A percentile compares a stretch with the other conserved stretches of the same genome.
These are phyloP conservation scores for Pholiota adiposa DNA, from an alignment of 1,284 basidiomycete genomes.

Conservation along the genomic window DNA sequence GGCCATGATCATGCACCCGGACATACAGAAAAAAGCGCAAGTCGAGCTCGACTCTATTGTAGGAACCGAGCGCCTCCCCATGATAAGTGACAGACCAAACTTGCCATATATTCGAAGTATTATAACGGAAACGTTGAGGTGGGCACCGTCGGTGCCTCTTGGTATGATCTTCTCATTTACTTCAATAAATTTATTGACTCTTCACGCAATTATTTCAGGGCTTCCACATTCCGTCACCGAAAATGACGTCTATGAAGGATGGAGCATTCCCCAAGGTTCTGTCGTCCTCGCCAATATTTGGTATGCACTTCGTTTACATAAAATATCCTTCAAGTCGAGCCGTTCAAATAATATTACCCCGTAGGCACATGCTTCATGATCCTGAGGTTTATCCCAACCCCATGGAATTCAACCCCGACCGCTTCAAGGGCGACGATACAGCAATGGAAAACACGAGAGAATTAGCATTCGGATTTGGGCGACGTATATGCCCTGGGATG, in stretches of 20 bases:
- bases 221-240: conserved; percentile 30
- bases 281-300: conserved; percentile 37
- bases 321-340: no score
- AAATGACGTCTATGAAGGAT: conserved; percentile 38
- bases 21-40: conserved; percentile 22
- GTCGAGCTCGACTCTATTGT: conserved; percentile 21
- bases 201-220: conserved; percentile 14
- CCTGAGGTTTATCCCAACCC: conserved; percentile 33
- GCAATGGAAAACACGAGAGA: not conserved
- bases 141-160: not conserved
- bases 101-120: not conserved
- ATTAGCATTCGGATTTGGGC: conserved; percentile 4
- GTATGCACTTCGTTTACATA: conserved; percentile 23
- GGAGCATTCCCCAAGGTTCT: conserved; percentile 36
- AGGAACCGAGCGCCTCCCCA: conserved; percentile 7
- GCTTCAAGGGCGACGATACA: conserved; percentile 23
- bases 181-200: no score
- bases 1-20: conserved; percentile 17
- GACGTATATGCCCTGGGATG: conserved; percentile 6
- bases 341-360: no score
- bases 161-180: not conserved
- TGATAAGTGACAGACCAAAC: conserved; percentile 3
- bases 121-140: not conserved
- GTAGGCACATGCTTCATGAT: conserved; percentile 37
- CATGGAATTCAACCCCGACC: conserved; percentile 32